Evolutionary conservation across 768 basidiomycete species (phyloP).

Genomic region (Suillus luteus): DNA sequence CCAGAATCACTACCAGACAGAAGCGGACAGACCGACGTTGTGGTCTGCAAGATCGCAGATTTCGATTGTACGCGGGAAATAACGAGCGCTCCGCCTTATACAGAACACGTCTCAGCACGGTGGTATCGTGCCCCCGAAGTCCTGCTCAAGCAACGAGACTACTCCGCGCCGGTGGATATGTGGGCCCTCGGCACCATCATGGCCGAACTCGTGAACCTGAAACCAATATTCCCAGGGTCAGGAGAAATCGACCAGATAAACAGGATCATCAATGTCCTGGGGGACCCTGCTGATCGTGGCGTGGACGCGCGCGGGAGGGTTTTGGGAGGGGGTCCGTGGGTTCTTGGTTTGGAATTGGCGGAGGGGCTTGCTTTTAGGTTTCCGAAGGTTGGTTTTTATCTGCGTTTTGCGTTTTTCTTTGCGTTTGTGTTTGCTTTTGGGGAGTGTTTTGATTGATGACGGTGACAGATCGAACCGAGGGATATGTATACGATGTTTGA

Average conservation of each 20-base stretch:
- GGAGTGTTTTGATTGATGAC: conserved; percentile 11
- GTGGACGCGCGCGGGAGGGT: conserved; percentile 64
- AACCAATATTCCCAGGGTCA: conserved; percentile 92
- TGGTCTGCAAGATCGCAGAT: conserved; percentile 97
- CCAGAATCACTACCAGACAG: conserved; percentile 66
- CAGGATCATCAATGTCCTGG: conserved; percentile 86
- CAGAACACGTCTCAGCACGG: conserved; percentile 97
- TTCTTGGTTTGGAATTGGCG: conserved; percentile 83
- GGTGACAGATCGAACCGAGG: conserved; percentile 59
- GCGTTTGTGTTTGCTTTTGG: background rate
- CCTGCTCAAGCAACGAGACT: conserved; percentile 85
- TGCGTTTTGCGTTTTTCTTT: too few relatives aligned
- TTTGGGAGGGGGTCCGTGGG: conserved; percentile 89
- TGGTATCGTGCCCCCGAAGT: conserved; percentile 99
- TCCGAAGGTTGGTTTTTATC: conserved; percentile 65
- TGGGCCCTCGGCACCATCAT: conserved; percentile 99
- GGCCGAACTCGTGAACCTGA: conserved; percentile 93
- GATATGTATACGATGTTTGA: conserved; percentile 77
- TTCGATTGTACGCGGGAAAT: conserved; percentile 96
- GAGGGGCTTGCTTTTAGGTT: conserved; percentile 83
- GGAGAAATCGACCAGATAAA: conserved; percentile 91
- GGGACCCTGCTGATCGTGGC: conserved; percentile 88
- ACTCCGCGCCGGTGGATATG: conserved; percentile 97
- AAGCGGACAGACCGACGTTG: conserved; percentile 85
- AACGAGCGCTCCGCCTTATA: conserved; percentile 86